Evolutionary conservation across 257 asterid species (phyloP), one percentile per base, ranked within the genome.

Genomic region (Ligustrum vulgare): DNA sequence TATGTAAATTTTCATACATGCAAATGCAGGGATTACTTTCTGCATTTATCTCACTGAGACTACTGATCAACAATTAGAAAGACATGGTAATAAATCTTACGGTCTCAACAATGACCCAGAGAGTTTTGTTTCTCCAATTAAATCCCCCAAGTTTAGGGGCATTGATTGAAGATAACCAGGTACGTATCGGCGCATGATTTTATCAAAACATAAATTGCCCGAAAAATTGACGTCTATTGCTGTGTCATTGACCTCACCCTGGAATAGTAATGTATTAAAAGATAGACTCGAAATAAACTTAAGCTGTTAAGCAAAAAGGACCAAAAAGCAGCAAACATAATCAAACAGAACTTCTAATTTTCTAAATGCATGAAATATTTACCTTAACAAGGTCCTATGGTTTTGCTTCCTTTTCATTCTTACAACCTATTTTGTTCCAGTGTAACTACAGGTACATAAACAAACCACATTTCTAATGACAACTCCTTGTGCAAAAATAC

Each of bases 211-310:
- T 60, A 95, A 80, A 85, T 86, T 95, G 83, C 99, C 99, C 58
- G 99, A 95, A 84, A 95, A 93, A 84, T 95, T 95, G 70, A 95
- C 89, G 85, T 95, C 99, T 94, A 93, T 91, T 56, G 99, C 98
- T 8, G 96, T 80, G 68, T 95, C 99, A 77, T 95, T 98, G 79
- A 85, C 89, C 86, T 93, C 99, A 18, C 99, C 99, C 99, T 95
- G 83, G 85, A 89, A 78, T 66, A 78, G 63, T 76, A 68, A 73
- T 70, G 37, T 43, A 16, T 75, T 66, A 69, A 28, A 71, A 18
- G n/a, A 45, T 45, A n/a, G 67, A 36, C 69, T 67, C 45, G 20
- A 18, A 39, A 75, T 20, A 65, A 31, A 36, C 67, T n/a, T 12
- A 37, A 45, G 34, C 49, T 34, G 20, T 9, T 23, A 76, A 34